These are phyloP conservation scores for Pichia scutulata DNA, from an alignment of 805 yeast species.

Conservation along the genomic window DNA sequence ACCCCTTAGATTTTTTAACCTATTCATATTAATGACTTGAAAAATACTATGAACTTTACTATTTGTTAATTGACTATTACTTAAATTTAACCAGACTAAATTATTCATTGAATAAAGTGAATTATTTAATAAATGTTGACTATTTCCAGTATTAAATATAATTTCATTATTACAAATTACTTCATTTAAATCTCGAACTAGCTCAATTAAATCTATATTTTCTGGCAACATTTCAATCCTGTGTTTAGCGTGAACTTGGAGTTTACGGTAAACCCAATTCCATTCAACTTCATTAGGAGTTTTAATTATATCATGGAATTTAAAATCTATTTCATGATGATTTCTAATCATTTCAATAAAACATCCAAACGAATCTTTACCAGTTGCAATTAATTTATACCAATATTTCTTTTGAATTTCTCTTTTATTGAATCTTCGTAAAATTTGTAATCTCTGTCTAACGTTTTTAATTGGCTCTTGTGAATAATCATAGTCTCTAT, in stretches of 20 bases:
- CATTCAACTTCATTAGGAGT: neutral
- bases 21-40: constrained; percentile 10
- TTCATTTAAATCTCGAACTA: constrained; percentile 7
- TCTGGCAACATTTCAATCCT: constrained; percentile 11
- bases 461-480: neutral
- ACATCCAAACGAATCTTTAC: constrained; percentile 5
- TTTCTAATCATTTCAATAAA: constrained; percentile 5
- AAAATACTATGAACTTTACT: constrained; percentile 4
- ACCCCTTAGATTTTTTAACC: constrained; percentile 2
- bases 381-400: neutral
- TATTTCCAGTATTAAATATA: constrained; percentile 4
- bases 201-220: constrained; percentile 6
- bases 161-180: neutral
- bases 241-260: constrained; percentile 3
- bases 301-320: neutral
- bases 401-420: constrained; percentile 1
- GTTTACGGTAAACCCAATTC: constrained; percentile 9
- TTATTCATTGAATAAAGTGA: constrained; percentile 5
- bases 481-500: neutral
- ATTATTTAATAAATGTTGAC: constrained; percentile 3
- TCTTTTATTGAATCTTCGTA: neutral
- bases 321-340: neutral
- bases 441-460: constrained; percentile 1
- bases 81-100: constrained; percentile 9
- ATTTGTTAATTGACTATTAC: neutral